Evolutionary conservation across 2,329 filamentous ascomycete genomes (phyloP).

Genomic region (Fusarium sp.): DNA sequence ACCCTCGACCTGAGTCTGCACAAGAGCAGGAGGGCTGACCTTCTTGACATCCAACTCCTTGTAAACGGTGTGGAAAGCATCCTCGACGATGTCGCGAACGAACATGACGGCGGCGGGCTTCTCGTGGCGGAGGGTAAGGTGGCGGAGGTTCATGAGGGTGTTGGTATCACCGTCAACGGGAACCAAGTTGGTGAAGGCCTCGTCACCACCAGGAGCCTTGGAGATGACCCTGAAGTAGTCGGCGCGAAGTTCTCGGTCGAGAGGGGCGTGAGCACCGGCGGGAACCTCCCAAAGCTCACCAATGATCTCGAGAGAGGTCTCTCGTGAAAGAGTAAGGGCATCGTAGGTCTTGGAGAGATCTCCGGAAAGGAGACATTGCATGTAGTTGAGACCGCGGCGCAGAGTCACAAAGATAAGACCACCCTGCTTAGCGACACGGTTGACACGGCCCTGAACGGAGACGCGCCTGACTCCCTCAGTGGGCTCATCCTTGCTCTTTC

Average conservation of each 20-base stretch:
- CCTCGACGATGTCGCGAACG: slow-evolving; percentile 81
- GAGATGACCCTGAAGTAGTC: slow-evolving; percentile 87
- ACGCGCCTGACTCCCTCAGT: slow-evolving; percentile 58
- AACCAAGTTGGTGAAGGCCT: slow-evolving; percentile 86
- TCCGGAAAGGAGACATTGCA: slow-evolving; percentile 69
- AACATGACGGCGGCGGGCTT: slow-evolving; percentile 86
- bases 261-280: slow-evolving; percentile 79
- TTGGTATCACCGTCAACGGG: slow-evolving; percentile 40
- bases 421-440: slow-evolving; percentile 82
- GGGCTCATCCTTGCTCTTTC: slow-evolving; percentile 45
- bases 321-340: slow-evolving; percentile 82
- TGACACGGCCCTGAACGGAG: slow-evolving; percentile 82
- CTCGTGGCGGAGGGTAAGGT: slow-evolving; percentile 86
- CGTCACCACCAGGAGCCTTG: slow-evolving; percentile 78
- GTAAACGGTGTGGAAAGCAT: slow-evolving; percentile 81
- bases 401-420: slow-evolving; percentile 86
- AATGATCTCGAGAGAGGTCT: slow-evolving; percentile 84
- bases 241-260: slow-evolving; percentile 86
- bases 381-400: slow-evolving; percentile 76
- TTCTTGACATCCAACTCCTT: slow-evolving; percentile 80
- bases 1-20: slow-evolving; percentile 95
- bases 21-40: slow-evolving; percentile 87
- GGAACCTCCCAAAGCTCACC: slow-evolving; percentile 87
- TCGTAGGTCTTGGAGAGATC: slow-evolving; percentile 92
- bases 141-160: slow-evolving; percentile 78